Evolutionary conservation across 129 eudicot species (phyloP).

Genomic region (Flaveria robusta): DNA sequence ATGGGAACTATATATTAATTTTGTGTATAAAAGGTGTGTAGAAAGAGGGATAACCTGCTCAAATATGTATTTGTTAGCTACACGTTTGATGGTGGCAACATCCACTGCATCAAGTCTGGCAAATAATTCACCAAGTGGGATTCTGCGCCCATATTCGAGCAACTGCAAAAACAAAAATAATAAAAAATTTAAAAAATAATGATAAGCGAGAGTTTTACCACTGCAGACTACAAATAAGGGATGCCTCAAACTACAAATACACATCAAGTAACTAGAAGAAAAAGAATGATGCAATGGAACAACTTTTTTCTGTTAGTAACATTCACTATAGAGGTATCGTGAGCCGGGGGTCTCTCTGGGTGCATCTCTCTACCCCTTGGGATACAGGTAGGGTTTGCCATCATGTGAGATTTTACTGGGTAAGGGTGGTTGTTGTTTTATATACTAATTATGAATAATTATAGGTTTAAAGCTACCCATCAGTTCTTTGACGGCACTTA

Average conservation of each 20-base stretch:
- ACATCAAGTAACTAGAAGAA: slow-evolving; percentile 5
- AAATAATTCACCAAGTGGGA: slow-evolving; percentile 76
- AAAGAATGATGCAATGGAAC: not conserved
- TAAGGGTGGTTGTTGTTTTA: not conserved
- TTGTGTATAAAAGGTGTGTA: not conserved
- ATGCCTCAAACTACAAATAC: slow-evolving; percentile 3
- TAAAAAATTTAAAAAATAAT: not conserved
- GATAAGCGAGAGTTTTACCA: not conserved
- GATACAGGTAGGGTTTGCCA: no score
- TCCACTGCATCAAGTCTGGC: slow-evolving; percentile 87
- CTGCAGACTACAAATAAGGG: not conserved
- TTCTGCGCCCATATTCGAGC: slow-evolving; percentile 81
- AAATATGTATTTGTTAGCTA: slow-evolving; percentile 69
- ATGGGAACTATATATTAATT: not conserved
- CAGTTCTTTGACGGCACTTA: not conserved
- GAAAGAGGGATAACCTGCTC: slow-evolving; percentile 53
- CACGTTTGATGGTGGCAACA: slow-evolving; percentile 83
- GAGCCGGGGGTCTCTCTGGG: no score
- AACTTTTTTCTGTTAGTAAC: not conserved
- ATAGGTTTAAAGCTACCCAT: not conserved
- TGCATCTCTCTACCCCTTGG: no score
- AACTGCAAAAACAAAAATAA: slow-evolving; percentile 46
- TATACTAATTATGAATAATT: not conserved
- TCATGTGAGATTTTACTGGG: no score
- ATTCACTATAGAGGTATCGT: not conserved